Percentiles rank a stretch among this genome's conserved stretches.
phyloP scores from a whole-genome alignment of 495 filamentous ascomycete genomes.

The Hypoxylon perforatum region DNA sequence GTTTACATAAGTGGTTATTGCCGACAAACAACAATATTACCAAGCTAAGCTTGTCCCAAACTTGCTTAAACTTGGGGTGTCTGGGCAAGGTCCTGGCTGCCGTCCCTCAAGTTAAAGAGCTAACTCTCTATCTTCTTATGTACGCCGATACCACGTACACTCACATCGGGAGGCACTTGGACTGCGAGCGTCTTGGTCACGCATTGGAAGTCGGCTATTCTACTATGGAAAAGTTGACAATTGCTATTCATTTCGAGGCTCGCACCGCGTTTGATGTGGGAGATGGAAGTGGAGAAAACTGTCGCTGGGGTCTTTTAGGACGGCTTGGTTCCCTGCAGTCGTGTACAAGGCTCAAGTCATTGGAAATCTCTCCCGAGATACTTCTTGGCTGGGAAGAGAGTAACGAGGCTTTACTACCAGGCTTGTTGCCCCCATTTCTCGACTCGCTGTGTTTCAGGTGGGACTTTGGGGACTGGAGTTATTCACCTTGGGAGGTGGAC shows the following conservation, averaged over 20 bases:
- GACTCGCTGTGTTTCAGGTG: constrained; percentile 1
- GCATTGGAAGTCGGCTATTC: not conserved
- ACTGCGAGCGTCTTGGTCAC: not conserved
- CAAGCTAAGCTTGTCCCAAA: not conserved
- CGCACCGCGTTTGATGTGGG: not conserved
- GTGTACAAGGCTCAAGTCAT: constrained; percentile 1
- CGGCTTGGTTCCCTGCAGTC: not conserved
- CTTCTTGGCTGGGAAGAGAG: constrained; percentile 2
- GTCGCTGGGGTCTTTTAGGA: not conserved
- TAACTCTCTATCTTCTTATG: not conserved
- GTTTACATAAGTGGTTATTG: not conserved
- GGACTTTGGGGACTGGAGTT: constrained; percentile 17
- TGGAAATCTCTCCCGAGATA: not conserved
- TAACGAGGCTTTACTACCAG: not conserved
- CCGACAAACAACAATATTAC: not conserved
- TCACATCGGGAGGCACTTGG: not conserved
- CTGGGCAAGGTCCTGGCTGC: not conserved
- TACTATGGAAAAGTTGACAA: not conserved
- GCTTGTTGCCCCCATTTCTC: not conserved
- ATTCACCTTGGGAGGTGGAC: constrained; percentile 16
- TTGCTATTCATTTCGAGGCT: not conserved
- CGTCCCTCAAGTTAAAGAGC: not conserved
- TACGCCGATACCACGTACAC: not conserved
- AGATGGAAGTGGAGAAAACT: not conserved
- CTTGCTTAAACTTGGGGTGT: not conserved